These are phyloP conservation scores for Candida sonorensis DNA, from an alignment of 805 yeast species.

Conservation along the genomic window DNA sequence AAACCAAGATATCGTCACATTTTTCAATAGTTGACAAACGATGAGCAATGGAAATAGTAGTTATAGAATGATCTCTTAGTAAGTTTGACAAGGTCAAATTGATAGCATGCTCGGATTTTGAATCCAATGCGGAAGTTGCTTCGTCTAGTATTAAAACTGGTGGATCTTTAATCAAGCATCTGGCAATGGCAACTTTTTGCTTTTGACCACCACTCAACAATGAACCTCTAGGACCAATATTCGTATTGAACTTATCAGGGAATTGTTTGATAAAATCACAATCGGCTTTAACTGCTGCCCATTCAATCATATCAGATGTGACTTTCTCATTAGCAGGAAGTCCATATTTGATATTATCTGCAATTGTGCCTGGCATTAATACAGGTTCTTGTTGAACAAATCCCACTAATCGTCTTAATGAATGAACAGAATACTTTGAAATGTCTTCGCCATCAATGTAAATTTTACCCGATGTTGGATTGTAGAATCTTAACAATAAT, in stretches of 20 bases:
- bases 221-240: slow-evolving; percentile 76
- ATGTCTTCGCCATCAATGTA: slow-evolving; percentile 63
- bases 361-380: slow-evolving; percentile 76
- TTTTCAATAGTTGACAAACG: slow-evolving; percentile 81
- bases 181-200: slow-evolving; percentile 70
- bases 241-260: slow-evolving; percentile 77
- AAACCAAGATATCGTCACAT: slow-evolving; percentile 74
- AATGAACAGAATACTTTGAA: slow-evolving; percentile 63
- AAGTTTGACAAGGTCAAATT: slow-evolving; percentile 63
- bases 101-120: slow-evolving; percentile 80
- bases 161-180: slow-evolving; percentile 65
- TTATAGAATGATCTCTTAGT: slow-evolving; percentile 52
- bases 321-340: slow-evolving; percentile 39
- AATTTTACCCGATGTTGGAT: slow-evolving; percentile 65
- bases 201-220: slow-evolving; percentile 68
- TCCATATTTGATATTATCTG: slow-evolving; percentile 85
- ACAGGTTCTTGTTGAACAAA: slow-evolving; percentile 92
- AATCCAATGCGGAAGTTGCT: slow-evolving; percentile 91
- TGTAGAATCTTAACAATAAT: slow-evolving; percentile 74
- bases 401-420: slow-evolving; percentile 69
- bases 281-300: slow-evolving; percentile 69
- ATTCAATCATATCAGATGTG: slow-evolving; percentile 50
- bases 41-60: slow-evolving; percentile 86
- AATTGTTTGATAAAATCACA: slow-evolving; percentile 67
- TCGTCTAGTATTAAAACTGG: slow-evolving; percentile 60